Base-by-base conservation (phyloP, 257 asterid species). In the Scutellaria baicalensis region DNA sequence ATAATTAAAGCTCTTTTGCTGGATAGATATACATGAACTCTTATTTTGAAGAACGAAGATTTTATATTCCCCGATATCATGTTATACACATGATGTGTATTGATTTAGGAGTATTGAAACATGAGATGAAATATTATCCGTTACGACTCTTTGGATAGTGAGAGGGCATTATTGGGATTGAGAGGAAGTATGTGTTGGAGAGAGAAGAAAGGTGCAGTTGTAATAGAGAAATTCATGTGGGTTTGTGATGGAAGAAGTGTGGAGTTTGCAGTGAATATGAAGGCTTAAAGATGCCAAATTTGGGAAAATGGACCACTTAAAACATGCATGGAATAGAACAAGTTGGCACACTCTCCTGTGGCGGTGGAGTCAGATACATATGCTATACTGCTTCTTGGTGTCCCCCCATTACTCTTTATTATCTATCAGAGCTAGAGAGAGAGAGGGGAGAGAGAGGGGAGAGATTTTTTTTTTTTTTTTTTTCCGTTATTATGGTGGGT, bases 391-490 rank as follows among this genome's bases (percentile, higher is more conserved):
- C 60, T 23, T 42, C 14, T 21, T 52, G 8, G 40, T 59, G 31
- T 36, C 51, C 75, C 79, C 86, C 56, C 86, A 80, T 78, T 76
- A 81, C 93, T 65, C 65, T 81, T 83, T 76, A 82, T 78, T 78
- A 65, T 50, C 18, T 33, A 49, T 14, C 61, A 78, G 12, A 16
- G 56, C 3, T 11, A 50, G 33, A 18, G 33, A 51, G n/a, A 51
- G 58, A 18, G 14, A 9, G 45, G 8, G 45, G 45, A 40, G 45
- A 40, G 13, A 40, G 33, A 27, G 33, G 3, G 3, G 33, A 2
- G 33, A 2, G 5, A 27, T 27, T 27, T 27, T 27, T n/a, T n/a
- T n/a, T n/a, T n/a, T n/a, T n/a, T n/a, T n/a, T n/a, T n/a, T n/a
- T n/a, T n/a, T n/a, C n/a, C n/a, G n/a, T n/a, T n/a, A n/a, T n/a